phyloP scores from a whole-genome alignment of 164 flowering plant genomes.

The Cinnamomum micranthum region DNA sequence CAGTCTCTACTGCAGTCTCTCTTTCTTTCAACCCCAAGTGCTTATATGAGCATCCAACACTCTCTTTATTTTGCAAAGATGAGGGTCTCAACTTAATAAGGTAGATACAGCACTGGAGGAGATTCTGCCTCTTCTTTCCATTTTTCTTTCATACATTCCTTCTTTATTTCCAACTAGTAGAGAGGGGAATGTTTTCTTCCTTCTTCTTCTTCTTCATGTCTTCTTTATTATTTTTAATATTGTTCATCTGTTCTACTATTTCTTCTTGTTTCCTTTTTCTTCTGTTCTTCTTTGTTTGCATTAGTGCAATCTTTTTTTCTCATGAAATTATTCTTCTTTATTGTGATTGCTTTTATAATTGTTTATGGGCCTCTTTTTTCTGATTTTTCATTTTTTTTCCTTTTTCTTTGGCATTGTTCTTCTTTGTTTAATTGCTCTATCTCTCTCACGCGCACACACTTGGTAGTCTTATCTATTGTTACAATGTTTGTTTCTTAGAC shows the following conservation, averaged over 20 bases:
- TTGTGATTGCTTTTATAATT: background rate
- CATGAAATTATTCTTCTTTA: background rate
- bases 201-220: background rate
- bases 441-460: background rate
- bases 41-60: no score
- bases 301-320: background rate
- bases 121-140: background rate
- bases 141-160: background rate
- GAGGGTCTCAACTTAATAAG: background rate
- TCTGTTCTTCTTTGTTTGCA: background rate
- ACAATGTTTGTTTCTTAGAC: background rate
- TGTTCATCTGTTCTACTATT: background rate
- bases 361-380: background rate
- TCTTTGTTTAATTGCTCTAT: background rate
- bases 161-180: background rate
- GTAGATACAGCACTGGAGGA: background rate
- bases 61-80: background rate
- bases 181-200: no score
- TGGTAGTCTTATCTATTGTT: background rate
- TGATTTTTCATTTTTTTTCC: background rate
- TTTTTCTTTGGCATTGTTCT: background rate
- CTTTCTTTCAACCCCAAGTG: background rate
- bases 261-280: background rate
- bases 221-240: background rate
- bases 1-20: background rate